Evolutionary conservation across 2,329 filamentous ascomycete genomes (phyloP).

Genomic region (Tolypocladium album): DNA sequence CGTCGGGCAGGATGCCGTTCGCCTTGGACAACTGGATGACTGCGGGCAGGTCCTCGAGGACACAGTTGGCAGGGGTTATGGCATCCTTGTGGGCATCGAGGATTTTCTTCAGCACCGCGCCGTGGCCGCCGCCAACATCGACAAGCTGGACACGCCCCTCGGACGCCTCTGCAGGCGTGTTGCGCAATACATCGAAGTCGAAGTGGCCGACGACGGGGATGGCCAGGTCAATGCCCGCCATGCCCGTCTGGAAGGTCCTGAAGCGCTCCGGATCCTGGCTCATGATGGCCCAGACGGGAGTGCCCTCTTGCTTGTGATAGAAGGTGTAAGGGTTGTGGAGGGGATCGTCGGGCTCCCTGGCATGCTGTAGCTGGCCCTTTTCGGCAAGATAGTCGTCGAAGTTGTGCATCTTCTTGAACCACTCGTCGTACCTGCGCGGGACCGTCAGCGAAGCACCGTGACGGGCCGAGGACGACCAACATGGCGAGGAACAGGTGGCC

Average conservation of each 20-base stretch:
- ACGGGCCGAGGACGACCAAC: constrained; percentile 3
- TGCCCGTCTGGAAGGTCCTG: constrained; percentile 17
- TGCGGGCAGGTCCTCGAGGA: constrained; percentile 15
- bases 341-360: constrained; percentile 16
- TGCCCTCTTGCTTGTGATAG: constrained; percentile 20
- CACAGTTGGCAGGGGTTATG: constrained; percentile 11
- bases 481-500: constrained; percentile 20
- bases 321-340: constrained; percentile 18
- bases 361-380: constrained; percentile 7
- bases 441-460: background rate
- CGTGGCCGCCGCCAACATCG: constrained; percentile 20
- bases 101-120: constrained; percentile 17
- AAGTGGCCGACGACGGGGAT: constrained; percentile 21
- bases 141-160: constrained; percentile 14
- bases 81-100: constrained; percentile 14
- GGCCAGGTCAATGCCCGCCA: constrained; percentile 20
- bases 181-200: constrained; percentile 16
- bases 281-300: constrained; percentile 21
- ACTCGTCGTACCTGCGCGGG: constrained; percentile 18
- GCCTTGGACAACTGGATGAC: constrained; percentile 13
- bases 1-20: constrained; percentile 8
- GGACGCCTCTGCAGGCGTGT: constrained; percentile 6
- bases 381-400: constrained; percentile 20
- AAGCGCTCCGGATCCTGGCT: constrained; percentile 17
- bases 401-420: constrained; percentile 20